These are phyloP conservation scores for Coemansia sp. DNA, from an alignment of 192 early-diverging fungal genomes.

Conservation along the genomic window DNA sequence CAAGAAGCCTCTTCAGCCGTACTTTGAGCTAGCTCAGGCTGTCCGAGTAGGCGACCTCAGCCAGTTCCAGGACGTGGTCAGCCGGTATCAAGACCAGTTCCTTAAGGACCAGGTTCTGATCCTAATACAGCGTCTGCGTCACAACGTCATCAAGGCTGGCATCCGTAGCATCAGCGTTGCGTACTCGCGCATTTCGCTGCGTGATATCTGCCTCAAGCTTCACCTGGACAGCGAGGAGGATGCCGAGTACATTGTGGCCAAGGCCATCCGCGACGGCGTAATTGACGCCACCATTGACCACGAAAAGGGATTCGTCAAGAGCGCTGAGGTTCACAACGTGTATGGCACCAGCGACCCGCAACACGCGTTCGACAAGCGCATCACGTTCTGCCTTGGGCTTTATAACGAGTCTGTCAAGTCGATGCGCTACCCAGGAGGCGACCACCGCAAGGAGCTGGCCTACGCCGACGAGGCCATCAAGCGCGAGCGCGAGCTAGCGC, in stretches of 20 bases:
- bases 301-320: slow-evolving; percentile 89
- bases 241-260: slow-evolving; percentile 98
- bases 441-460: slow-evolving; percentile 83
- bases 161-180: slow-evolving; percentile 95
- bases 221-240: slow-evolving; percentile 98
- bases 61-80: slow-evolving; percentile 89
- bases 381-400: slow-evolving; percentile 91
- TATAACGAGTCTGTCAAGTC: slow-evolving; percentile 98
- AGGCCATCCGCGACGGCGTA: slow-evolving; percentile 98
- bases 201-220: slow-evolving; percentile 96
- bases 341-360: slow-evolving; percentile 98
- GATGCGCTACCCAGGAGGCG: slow-evolving; percentile 92
- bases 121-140: slow-evolving; percentile 91
- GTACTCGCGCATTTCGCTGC: slow-evolving; percentile 94
- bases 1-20: slow-evolving; percentile 83
- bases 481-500: slow-evolving; percentile 88
- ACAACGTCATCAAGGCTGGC: slow-evolving; percentile 99
- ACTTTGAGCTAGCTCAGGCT: slow-evolving; percentile 94
- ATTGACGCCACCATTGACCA: slow-evolving; percentile 98
- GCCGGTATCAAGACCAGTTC: slow-evolving; percentile 74
- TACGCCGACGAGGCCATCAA: slow-evolving; percentile 80
- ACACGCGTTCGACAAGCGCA: slow-evolving; percentile 91
- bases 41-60: slow-evolving; percentile 93
- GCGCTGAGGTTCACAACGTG: slow-evolving; percentile 91
- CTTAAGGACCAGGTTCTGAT: slow-evolving; percentile 86